Evolutionary conservation across 345 rosid species (phyloP).

Genomic region (Gynandropsis gynandra): DNA sequence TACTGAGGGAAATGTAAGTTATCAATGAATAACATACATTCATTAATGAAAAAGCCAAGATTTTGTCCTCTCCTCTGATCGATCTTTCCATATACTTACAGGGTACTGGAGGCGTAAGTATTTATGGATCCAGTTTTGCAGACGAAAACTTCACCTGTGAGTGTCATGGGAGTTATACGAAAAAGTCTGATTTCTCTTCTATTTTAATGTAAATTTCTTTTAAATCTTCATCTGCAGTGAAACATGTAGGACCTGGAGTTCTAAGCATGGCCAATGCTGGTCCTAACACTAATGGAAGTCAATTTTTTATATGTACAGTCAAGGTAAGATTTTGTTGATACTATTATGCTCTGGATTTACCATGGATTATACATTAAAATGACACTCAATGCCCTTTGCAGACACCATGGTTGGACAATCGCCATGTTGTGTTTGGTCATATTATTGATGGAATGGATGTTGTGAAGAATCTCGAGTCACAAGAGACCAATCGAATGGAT

Average conservation of each 20-base stretch:
- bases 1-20: constrained; percentile 61
- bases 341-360: background rate
- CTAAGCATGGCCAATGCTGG: constrained; percentile 97
- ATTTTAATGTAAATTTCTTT: constrained; percentile 1
- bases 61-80: background rate
- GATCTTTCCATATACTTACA: constrained; percentile 23
- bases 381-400: background rate
- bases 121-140: constrained; percentile 68
- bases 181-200: background rate
- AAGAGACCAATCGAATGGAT: constrained; percentile 67
- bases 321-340: constrained; percentile 36
- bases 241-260: constrained; percentile 80
- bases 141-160: constrained; percentile 76
- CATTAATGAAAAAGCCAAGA: background rate
- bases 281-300: constrained; percentile 91
- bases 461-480: constrained; percentile 61
- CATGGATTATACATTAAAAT: background rate
- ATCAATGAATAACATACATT: background rate
- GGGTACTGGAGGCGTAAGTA: constrained; percentile 94
- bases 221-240: constrained; percentile 40
- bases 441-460: constrained; percentile 77
- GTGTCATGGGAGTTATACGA: constrained; percentile 15
- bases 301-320: constrained; percentile 85
- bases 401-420: constrained; percentile 79
- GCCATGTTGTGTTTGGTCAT: constrained; percentile 86